A percentile compares a stretch with the other conserved stretches of the same genome.
phyloP scores from a whole-genome alignment of 2,329 filamentous ascomycete genomes.

The Cercospora sp. region DNA sequence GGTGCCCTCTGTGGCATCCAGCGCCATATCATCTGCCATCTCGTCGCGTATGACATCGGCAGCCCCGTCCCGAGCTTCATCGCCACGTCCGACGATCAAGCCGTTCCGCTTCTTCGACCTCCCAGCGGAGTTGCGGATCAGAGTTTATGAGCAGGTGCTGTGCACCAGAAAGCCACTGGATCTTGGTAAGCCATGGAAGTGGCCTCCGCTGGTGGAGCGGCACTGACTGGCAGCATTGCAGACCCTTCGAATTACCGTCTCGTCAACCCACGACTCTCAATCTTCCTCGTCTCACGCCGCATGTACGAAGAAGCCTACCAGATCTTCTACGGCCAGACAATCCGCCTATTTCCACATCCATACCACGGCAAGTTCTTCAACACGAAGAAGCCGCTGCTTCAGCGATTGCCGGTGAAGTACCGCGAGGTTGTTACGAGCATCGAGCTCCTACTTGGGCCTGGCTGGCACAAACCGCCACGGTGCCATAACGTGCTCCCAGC shows the following conservation, averaged over 20 bases:
- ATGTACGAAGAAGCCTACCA: slow-evolving; percentile 65
- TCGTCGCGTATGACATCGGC: slow-evolving; percentile 30
- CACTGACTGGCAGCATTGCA: slow-evolving; percentile 17
- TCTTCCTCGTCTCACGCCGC: slow-evolving; percentile 62
- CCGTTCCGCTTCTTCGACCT: slow-evolving; percentile 67
- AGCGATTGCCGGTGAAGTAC: slow-evolving; percentile 63
- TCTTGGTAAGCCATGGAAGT: slow-evolving; percentile 43
- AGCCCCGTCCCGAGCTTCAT: slow-evolving; percentile 29
- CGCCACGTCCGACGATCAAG: slow-evolving; percentile 26
- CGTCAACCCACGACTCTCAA: slow-evolving; percentile 57
- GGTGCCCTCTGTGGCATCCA: slow-evolving; percentile 23
- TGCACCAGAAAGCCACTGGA: slow-evolving; percentile 60
- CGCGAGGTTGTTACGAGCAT: slow-evolving; percentile 62
- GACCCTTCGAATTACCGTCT: slow-evolving; percentile 65
- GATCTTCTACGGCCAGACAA: slow-evolving; percentile 64
- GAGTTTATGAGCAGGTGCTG: slow-evolving; percentile 67
- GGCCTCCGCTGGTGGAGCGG: neutral
- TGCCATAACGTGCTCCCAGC: slow-evolving; percentile 68
- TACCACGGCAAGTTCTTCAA: slow-evolving; percentile 68
- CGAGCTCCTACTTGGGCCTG: slow-evolving; percentile 70
- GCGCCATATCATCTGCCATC: slow-evolving; percentile 28
- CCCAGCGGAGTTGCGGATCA: slow-evolving; percentile 68
- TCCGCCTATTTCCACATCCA: slow-evolving; percentile 68
- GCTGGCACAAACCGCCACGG: slow-evolving; percentile 68
- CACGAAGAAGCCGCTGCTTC: slow-evolving; percentile 69